Conservation (phyloP, 2,329 filamentous ascomycete species). For the Cladophialophora exuberans region DNA sequence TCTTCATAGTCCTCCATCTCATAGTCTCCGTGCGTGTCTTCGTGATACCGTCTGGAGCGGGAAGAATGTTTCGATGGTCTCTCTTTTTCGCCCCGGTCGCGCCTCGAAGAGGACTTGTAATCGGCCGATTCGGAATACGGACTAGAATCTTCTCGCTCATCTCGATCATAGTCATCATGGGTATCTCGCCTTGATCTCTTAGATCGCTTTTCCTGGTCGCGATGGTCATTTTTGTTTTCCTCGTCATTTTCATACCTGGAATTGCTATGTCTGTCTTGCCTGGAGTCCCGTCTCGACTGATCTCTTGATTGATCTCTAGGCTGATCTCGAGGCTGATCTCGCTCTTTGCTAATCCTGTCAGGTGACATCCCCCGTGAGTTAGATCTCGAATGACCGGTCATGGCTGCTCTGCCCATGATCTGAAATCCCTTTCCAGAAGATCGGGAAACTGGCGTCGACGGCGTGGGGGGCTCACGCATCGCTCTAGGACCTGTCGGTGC, state of each 20-base stretch:
- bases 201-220: constrained; percentile 30
- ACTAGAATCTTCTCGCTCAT: constrained; percentile 52
- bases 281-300: constrained; percentile 19
- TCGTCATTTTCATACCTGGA: constrained; percentile 16
- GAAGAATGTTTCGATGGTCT: constrained; percentile 45
- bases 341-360: constrained; percentile 48
- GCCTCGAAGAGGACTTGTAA: constrained; percentile 58
- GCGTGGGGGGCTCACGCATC: constrained; percentile 62
- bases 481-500: constrained; percentile 93
- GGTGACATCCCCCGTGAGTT: constrained; percentile 28
- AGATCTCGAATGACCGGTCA: constrained; percentile 18
- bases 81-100: constrained; percentile 65
- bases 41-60: constrained; percentile 54
- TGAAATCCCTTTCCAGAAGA: constrained; percentile 30
- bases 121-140: constrained; percentile 64
- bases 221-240: constrained; percentile 28
- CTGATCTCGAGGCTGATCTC: too few species aligned
- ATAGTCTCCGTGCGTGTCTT: constrained; percentile 36
- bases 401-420: constrained; percentile 34
- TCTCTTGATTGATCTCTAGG: too few species aligned
- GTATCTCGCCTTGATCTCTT: constrained; percentile 41
- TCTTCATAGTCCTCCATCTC: constrained; percentile 39
- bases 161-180: constrained; percentile 52
- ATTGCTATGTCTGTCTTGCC: constrained; percentile 18
- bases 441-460: constrained; percentile 25